Conservation (phyloP, 192 early-diverging fungal species). For the Backusella psychrophila region DNA sequence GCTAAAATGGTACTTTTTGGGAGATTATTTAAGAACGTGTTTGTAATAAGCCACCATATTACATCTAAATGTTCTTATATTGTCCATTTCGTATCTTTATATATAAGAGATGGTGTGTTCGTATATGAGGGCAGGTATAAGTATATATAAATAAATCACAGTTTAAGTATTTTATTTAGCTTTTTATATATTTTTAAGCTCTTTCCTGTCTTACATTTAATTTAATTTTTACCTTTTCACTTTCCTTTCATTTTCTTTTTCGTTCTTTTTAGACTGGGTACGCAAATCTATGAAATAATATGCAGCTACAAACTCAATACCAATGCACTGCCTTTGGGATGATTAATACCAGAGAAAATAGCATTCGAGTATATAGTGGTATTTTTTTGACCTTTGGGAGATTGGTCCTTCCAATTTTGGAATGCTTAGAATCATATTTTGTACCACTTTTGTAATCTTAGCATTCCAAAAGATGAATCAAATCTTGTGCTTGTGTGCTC, state of each 20-base stretch:
- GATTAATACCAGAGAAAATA: neutral
- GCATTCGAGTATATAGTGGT: neutral
- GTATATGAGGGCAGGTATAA: no score
- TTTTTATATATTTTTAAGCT: neutral
- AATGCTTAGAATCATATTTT: neutral
- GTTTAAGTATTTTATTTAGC: neutral
- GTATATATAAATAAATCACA: no score
- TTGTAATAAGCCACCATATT: neutral
- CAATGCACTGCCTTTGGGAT: neutral
- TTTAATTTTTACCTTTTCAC: neutral
- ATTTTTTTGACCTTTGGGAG: neutral
- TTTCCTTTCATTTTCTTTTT: neutral
- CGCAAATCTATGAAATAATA: neutral
- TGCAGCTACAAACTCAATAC: no score
- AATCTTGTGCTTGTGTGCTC: neutral
- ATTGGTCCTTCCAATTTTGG: neutral
- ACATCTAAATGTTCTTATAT: neutral
- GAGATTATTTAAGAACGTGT: neutral
- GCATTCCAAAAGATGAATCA: neutral
- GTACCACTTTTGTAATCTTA: neutral
- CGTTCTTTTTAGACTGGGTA: neutral
- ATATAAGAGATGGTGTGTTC: neutral
- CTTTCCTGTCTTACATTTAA: neutral
- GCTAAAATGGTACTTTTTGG: neutral
- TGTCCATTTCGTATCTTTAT: neutral